Base-by-base conservation (phyloP, 345 rosid genomes). In the Brassica rapa region DNA sequence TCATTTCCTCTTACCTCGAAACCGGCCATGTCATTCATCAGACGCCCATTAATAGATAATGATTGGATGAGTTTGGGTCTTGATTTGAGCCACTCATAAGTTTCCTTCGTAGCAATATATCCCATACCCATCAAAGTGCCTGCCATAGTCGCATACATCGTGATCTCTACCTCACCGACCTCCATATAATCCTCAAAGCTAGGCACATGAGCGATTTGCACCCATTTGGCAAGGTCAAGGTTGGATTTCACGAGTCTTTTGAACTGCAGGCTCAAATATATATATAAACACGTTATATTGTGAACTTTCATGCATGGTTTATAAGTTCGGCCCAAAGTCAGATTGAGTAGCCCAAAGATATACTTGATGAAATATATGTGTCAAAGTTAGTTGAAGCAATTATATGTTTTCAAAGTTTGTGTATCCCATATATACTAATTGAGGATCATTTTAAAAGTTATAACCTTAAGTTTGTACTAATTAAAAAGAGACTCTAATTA, bases 21-120 rank as follows among this genome's bases (percentile, higher is more conserved):
- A 1, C 82, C 74, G 12, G 33, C 4, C 9, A 79, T 32, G 55
- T 72, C 77, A 66, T 79, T 72, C 68, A 79, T 25, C 3, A 72
- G 62, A 79, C 78, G 77, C 23, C 77, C 68, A 9, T 61, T 65
- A 0, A 0, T 56, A 29, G 8, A 3, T 12, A 66, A 4, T 1
- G 68, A 19, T 41, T 39, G 15, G 21, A 78, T 27, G 8, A 66
- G 16, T 27, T 72, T 72, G 8, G 82, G 77, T 60, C 73, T 57
- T 19, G 82, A 72, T 27, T 66, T 60, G 4, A 78, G 63, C 77
- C 77, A 66, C 23, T 65, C 77, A 5, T 24, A 65, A 11, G 35
- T 66, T 71, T 78, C 66, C 15, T 65, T 29, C 2, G 71, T 37
- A 70, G 62, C 77, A 10, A 37, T 16, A 2, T 71, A 3, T 11